A percentile compares a stretch with the other conserved stretches of the same genome.
These are phyloP conservation scores for Colletotrichum truncatum DNA, from an alignment of 2,329 filamentous ascomycete genomes.

Conservation along the genomic window DNA sequence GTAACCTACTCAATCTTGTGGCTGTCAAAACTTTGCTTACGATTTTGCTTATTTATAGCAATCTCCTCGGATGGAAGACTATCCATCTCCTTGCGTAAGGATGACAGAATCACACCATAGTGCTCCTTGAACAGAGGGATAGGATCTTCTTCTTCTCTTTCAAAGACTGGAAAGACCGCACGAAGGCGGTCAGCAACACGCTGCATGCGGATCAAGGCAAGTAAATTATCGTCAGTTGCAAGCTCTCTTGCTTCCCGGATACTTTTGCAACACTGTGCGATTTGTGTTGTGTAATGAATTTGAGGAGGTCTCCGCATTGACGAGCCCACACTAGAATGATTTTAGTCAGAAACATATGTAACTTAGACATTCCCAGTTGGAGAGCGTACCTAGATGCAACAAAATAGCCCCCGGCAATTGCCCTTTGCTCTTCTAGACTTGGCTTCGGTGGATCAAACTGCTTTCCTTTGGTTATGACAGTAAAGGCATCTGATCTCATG, in stretches of 20 bases:
- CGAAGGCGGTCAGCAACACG: constrained; percentile 41
- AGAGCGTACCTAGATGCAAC: constrained; percentile 42
- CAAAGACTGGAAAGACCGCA: constrained; percentile 35
- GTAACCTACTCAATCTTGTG: accelerated
- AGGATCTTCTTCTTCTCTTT: constrained; percentile 12
- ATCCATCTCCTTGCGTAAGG: constrained; percentile 44
- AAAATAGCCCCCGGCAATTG: constrained; percentile 51
- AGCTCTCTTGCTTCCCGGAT: constrained; percentile 34
- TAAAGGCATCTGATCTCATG: constrained; percentile 44
- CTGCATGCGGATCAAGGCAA: constrained; percentile 45
- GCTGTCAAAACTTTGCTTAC: background rate
- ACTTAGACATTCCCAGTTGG: background rate
- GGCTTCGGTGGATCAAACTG: constrained; percentile 34
- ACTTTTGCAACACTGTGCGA: constrained; percentile 44
- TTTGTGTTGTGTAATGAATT: constrained; percentile 43
- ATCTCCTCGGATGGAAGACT: constrained; percentile 23
- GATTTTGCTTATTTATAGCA: background rate
- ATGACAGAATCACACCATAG: constrained; percentile 43
- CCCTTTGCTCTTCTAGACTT: constrained; percentile 47
- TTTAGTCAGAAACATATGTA: background rate
- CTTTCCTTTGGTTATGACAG: constrained; percentile 31
- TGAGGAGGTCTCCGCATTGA: constrained; percentile 43
- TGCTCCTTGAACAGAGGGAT: constrained; percentile 35
- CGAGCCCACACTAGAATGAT: constrained; percentile 32
- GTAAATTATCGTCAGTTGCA: constrained; percentile 34